phyloP scores from a whole-genome alignment of 1,139 yeast genomes.

The Eremothecium coryli region DNA sequence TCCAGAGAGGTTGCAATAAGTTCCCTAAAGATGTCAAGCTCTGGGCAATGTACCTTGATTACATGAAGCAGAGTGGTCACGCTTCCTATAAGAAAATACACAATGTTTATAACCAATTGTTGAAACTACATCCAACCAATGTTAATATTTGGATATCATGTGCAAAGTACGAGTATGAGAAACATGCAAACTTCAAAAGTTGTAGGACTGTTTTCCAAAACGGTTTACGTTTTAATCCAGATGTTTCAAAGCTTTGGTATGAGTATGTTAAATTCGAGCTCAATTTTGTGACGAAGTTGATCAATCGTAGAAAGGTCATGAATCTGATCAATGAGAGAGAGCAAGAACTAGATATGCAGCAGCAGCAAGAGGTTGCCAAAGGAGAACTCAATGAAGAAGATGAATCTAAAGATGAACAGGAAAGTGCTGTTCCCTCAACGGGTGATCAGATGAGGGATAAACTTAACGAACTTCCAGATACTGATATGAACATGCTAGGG shows the following conservation, averaged over 20 bases:
- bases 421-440: slow-evolving; percentile 42
- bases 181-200: slow-evolving; percentile 79
- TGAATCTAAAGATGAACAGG: slow-evolving; percentile 33
- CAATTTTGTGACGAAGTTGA: slow-evolving; percentile 70
- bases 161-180: slow-evolving; percentile 87
- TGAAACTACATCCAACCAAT: slow-evolving; percentile 86
- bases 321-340: slow-evolving; percentile 68
- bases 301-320: slow-evolving; percentile 74
- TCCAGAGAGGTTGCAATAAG: slow-evolving; percentile 71
- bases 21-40: slow-evolving; percentile 69
- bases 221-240: slow-evolving; percentile 75
- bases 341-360: slow-evolving; percentile 37
- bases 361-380: slow-evolving; percentile 36
- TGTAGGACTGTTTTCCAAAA: slow-evolving; percentile 82
- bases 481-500: slow-evolving; percentile 79
- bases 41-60: slow-evolving; percentile 72
- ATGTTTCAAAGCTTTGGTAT: slow-evolving; percentile 65
- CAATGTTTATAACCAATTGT: slow-evolving; percentile 64
- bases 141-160: slow-evolving; percentile 90
- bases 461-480: slow-evolving; percentile 70
- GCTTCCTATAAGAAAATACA: slow-evolving; percentile 77
- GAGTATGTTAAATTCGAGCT: slow-evolving; percentile 85
- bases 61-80: slow-evolving; percentile 46
- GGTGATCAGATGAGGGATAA: slow-evolving; percentile 51
- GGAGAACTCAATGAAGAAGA: slow-evolving; percentile 25